These are phyloP conservation scores for Euphorbia pulcherrima DNA, from an alignment of 345 rosid species.

Conservation along the genomic window DNA sequence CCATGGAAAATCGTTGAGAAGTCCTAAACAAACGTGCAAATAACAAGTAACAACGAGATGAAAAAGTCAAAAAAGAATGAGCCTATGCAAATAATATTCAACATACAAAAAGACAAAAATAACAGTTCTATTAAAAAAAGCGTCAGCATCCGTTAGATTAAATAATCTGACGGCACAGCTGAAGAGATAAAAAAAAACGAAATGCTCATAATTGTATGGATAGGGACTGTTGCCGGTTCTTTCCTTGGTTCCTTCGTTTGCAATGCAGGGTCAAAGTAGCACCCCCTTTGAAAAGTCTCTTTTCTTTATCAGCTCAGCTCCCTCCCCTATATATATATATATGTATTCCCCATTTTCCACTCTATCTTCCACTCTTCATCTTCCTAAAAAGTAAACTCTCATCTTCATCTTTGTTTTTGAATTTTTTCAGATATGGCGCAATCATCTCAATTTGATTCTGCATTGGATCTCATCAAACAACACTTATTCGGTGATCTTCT, in stretches of 20 bases:
- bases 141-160: not conserved
- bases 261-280: slow-evolving; percentile 12
- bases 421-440: slow-evolving; percentile 30
- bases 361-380: slow-evolving; percentile 3
- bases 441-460: slow-evolving; percentile 28
- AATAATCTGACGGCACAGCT: not conserved
- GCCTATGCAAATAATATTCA: not conserved
- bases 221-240: no score
- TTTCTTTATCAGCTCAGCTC: no score
- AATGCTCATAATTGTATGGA: no score
- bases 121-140: not conserved
- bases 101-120: not conserved
- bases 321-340: no score
- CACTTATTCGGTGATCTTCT: slow-evolving; percentile 50
- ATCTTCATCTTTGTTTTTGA: not conserved
- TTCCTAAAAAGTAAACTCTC: no score
- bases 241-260: slow-evolving; percentile 15
- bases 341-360: slow-evolving; percentile 5
- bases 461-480: slow-evolving; percentile 48
- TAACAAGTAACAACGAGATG: no score
- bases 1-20: no score
- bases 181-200: no score
- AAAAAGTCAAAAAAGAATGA: no score
- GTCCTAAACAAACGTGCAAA: no score
- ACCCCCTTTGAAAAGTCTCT: slow-evolving; percentile 21